These are phyloP conservation scores for Metrosideros polymorpha DNA, from an alignment of 441 rosid species.

Conservation along the genomic window DNA sequence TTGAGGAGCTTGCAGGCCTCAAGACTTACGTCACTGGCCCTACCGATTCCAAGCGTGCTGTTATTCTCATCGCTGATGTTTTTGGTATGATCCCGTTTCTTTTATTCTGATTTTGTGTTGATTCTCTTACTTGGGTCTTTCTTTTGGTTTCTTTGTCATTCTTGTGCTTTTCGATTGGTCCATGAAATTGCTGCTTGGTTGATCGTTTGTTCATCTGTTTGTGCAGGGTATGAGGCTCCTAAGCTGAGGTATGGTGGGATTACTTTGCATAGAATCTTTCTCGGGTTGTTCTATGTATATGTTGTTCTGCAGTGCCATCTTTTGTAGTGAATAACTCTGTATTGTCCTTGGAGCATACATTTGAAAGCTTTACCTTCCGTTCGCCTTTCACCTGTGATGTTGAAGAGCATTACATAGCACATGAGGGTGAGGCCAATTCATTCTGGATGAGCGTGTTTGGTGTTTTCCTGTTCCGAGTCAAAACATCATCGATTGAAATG, in stretches of 20 bases:
- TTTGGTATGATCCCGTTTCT: not conserved
- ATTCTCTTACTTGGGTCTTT: not conserved
- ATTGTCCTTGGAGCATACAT: not conserved
- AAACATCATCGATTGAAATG: not conserved
- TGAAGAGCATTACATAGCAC: not conserved
- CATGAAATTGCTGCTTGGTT: not conserved
- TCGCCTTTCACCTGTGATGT: not conserved
- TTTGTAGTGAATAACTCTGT: not conserved
- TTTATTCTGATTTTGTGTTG: not conserved
- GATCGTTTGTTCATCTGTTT: not conserved
- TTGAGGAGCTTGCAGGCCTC: not conserved
- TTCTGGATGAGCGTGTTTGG: not conserved
- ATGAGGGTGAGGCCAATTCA: not conserved
- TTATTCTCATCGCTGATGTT: conserved; percentile 5
- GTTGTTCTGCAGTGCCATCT: not conserved
- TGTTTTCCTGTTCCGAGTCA: not conserved
- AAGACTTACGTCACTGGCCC: conserved; percentile 5
- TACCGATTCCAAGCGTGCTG: conserved; percentile 3
- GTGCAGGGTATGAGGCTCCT: not conserved
- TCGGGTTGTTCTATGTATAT: not conserved
- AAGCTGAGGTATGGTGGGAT: not conserved
- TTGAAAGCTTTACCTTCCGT: not conserved
- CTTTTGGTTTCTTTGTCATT: not conserved
- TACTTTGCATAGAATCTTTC: not conserved
- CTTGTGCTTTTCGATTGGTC: not conserved